phyloP scores from a whole-genome alignment of 768 basidiomycete species.

The Suillus subaureus region DNA sequence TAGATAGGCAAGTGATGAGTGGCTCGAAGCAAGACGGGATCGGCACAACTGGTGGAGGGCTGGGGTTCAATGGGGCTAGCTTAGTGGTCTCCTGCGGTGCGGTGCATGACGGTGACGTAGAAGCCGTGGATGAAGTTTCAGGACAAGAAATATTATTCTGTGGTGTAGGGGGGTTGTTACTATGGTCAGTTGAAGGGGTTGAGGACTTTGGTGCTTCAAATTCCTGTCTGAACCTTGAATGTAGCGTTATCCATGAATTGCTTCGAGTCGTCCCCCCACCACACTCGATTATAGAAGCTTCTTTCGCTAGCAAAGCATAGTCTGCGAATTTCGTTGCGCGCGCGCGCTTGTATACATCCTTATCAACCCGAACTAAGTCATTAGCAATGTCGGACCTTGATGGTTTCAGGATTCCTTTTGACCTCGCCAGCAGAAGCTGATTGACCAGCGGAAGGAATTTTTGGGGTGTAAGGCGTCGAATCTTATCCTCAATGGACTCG shows the following conservation, averaged over 20 bases:
- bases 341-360: conserved; percentile 25
- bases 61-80: neutral
- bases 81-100: neutral
- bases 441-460: conserved; percentile 35
- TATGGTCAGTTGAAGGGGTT: neutral
- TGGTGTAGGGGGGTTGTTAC: neutral
- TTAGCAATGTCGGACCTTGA: conserved; percentile 41
- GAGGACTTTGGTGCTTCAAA: neutral
- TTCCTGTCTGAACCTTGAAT: conserved; percentile 21
- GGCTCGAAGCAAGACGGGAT: conserved; percentile 22
- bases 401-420: conserved; percentile 34
- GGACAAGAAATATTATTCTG: neutral
- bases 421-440: conserved; percentile 23
- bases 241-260: conserved; percentile 31
- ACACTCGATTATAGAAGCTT: conserved; percentile 29
- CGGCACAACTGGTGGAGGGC: too few relatives aligned
- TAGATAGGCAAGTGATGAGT: conserved; percentile 38
- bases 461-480: conserved; percentile 19
- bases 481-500: conserved; percentile 13
- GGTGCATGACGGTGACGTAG: too few relatives aligned
- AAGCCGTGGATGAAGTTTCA: neutral
- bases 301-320: conserved; percentile 29
- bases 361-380: conserved; percentile 33
- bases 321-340: conserved; percentile 30
- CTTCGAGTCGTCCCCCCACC: conserved; percentile 19